Evolutionary conservation across 2,329 filamentous ascomycete genomes (phyloP).

Genomic region (Curvularia sp.): DNA sequence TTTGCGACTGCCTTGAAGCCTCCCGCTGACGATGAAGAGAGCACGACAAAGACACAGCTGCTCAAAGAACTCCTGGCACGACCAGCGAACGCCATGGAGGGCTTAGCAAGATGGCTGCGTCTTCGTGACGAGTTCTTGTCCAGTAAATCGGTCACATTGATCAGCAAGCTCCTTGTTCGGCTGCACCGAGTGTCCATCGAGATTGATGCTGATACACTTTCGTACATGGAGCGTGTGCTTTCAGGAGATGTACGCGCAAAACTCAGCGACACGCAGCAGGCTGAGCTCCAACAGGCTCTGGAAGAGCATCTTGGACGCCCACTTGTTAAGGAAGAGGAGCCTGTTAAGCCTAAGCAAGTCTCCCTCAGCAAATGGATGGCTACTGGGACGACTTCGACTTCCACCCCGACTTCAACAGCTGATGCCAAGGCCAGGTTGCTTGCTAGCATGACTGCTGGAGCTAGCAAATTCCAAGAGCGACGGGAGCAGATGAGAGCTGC

Average conservation of each 20-base stretch:
- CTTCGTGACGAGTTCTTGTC: conserved; percentile 88
- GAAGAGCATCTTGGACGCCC: conserved; percentile 58
- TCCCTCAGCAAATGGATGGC: conserved; percentile 52
- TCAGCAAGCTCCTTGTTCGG: conserved; percentile 82
- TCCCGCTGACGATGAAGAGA: conserved; percentile 45
- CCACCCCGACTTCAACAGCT: conserved; percentile 26
- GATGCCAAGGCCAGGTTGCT: conserved; percentile 40
- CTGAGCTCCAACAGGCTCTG: conserved; percentile 73
- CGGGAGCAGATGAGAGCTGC: conserved; percentile 32
- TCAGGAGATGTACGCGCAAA: conserved; percentile 75
- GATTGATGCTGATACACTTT: conserved; percentile 66
- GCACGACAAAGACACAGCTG: conserved; percentile 43
- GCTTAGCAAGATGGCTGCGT: conserved; percentile 85
- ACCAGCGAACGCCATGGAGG: conserved; percentile 69
- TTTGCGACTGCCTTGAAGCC: conserved; percentile 73
- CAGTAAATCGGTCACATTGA: conserved; percentile 78
- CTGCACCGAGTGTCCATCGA: conserved; percentile 79
- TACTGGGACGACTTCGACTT: conserved; percentile 33
- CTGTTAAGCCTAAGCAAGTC: conserved; percentile 50
- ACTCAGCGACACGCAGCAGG: conserved; percentile 80
- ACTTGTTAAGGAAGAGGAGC: conserved; percentile 43
- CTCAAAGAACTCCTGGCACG: conserved; percentile 67
- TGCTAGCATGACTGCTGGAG: conserved; percentile 37
- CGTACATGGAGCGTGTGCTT: conserved; percentile 71
- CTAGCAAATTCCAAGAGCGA: conserved; percentile 39